Base-by-base conservation (phyloP, 805 yeast genomes). In the Kodamaea hsintzibuensis region DNA sequence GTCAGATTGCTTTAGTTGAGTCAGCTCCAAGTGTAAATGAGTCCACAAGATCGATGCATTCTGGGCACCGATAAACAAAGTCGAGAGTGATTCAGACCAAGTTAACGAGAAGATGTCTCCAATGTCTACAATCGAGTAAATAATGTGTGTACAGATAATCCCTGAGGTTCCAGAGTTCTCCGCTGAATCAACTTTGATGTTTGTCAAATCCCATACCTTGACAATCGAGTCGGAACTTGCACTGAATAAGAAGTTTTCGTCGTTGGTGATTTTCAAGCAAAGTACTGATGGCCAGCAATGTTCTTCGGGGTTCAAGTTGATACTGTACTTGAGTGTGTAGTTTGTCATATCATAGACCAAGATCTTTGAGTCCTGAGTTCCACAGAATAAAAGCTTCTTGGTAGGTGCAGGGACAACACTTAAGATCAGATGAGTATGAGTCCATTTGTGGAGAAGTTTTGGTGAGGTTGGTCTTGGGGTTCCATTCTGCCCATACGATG, bases 171-270 rank as follows among this genome's bases (percentile, higher is more conserved):
- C 50, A 12, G 42, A 12, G 13, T 25, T 27, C 22, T 37, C 38
- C 19, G 5, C 16, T 8, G 27, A 43, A 18, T 30, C 35, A 16
- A 10, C 33, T 38, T 52, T 44, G 30, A 65, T 53, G 2, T 71
- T 67, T 1, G 78, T 69, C 17, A 90, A 74, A 54, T 86, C 84
- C 96, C 97, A 95, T 1, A 91, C 84, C 65, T 91, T 89, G 33
- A 93, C 86, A 47, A 93, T 73, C 1, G 98, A 91, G 66, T 93
- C 98, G 7, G 95, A 85, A 1, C 96, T 93, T 2, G 95, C 97
- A 38, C 95, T 83, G 62, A 95, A 88, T 39, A 93, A 76, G 47
- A 72, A 78, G 45, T 78, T 73, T 61, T 84, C 91, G 58, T 76
- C 78, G 2, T 70, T 67, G 9, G 84, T 80, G 44, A 82, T 71